phyloP scores from a whole-genome alignment of 140 eudicot genomes.

The Senecio squalidus region DNA sequence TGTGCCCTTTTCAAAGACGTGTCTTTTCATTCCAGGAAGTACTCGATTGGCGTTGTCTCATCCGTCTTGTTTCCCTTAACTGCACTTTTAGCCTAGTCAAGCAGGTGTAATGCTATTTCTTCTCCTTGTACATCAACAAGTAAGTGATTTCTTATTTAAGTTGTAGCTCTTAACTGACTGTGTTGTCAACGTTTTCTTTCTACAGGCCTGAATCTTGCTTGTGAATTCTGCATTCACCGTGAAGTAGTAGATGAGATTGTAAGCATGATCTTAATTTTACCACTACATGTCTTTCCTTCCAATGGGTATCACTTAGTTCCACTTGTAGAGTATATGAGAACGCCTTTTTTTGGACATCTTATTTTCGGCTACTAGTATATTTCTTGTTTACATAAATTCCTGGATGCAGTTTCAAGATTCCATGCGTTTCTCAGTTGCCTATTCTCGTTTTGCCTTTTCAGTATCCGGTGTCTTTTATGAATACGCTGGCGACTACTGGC shows the following conservation, averaged over 20 bases:
- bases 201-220: slow-evolving; percentile 53
- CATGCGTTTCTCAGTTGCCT: slow-evolving; percentile 27
- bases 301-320: slow-evolving; percentile 35
- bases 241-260: slow-evolving; percentile 31
- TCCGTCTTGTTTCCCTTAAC: too few species aligned
- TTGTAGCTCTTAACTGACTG: background rate
- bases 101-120: too few species aligned
- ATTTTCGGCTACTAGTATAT: slow-evolving; percentile 14
- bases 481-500: slow-evolving; percentile 44
- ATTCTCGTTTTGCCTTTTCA: too few species aligned
- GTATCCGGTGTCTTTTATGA: slow-evolving; percentile 22
- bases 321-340: slow-evolving; percentile 21
- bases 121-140: too few species aligned
- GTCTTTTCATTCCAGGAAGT: too few species aligned
- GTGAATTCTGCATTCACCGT: slow-evolving; percentile 19
- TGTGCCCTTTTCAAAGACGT: too few species aligned
- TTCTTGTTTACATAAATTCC: slow-evolving; percentile 19
- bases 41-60: too few species aligned
- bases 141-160: too few species aligned
- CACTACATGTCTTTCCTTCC: slow-evolving; percentile 23
- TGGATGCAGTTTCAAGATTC: slow-evolving; percentile 44
- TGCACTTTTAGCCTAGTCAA: too few species aligned
- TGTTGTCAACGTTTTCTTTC: background rate
- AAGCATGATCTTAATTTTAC: slow-evolving; percentile 28
- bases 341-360: slow-evolving; percentile 25